Base-by-base conservation (phyloP, 805 yeast genomes). In the Barnettozyma sp. region DNA sequence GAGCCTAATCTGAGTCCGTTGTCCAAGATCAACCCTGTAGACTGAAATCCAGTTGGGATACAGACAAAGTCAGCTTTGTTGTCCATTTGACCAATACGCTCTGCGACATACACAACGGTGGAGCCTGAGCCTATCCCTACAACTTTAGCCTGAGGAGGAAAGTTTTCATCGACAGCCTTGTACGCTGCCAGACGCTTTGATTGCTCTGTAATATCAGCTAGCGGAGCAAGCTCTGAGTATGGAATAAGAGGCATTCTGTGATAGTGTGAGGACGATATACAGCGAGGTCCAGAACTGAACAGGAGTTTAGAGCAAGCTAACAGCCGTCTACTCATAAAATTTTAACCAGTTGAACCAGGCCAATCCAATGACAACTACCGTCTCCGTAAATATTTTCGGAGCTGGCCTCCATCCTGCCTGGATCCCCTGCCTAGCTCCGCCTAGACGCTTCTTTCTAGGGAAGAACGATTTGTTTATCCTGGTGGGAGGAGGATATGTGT, bases 121-220 rank as follows among this genome's bases (percentile, higher is more conserved):
- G 95, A 82, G 2, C 99, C 99, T 17, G 96, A 85, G 10, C 99
- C 99, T 43, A 92, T 77, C 26, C 98, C 99, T 13, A 92, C 71
- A 12, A 85, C 81, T 49, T 71, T 76, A 45, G 87, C 85, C 25
- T 64, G 48, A 16, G 70, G 58, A 22, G 84, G 81, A 55, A 84
- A 70, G 53, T 87, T 80, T 37, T 84, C 88, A 58, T 90, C 95
- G 22, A 92, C 95, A 2, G 99, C 98, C 37, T 70, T 66, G 65
- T 80, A 86, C 7, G 97, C 97, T 15, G 97, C 95, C 2, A 76
- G 65, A 56, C 84, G 76, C 59, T 90, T 90, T n/a, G 96, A 88
- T 48, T 74, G 63, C 62, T 88, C 96, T 35, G 86, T 68, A 30
- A 69, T 57, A 42, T 59, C 55, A 3, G 50, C 49, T 22, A 62